Evolutionary conservation across 352 stramenopile species (phyloP).

Genomic region (Phytophthora sojae): DNA sequence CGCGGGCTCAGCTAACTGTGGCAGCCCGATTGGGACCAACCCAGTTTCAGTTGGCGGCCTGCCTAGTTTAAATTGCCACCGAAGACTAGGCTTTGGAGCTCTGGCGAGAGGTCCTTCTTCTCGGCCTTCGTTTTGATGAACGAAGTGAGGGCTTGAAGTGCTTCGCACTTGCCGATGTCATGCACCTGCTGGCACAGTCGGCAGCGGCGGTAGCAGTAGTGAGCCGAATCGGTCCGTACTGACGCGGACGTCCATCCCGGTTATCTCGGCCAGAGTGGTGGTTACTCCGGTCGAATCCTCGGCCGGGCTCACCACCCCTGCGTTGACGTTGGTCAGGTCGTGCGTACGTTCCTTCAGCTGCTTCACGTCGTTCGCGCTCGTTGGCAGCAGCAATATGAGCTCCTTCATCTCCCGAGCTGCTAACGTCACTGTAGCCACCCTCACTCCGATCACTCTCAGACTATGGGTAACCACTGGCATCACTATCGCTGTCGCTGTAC

Average conservation of each 20-base stretch:
- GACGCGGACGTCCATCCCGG: background rate
- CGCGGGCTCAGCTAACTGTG: conserved; percentile 1
- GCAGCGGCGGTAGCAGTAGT: background rate
- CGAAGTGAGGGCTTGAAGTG: too few species aligned
- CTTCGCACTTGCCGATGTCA: background rate
- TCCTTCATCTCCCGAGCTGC: too few species aligned
- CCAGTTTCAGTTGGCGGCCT: conserved; percentile 16
- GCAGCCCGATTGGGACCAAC: background rate
- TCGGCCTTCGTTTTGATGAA: too few species aligned
- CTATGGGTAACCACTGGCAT: background rate
- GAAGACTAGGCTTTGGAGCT: background rate
- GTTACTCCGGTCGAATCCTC: background rate
- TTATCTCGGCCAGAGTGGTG: background rate
- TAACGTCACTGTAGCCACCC: background rate
- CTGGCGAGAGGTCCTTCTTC: too few species aligned
- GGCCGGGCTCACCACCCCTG: background rate
- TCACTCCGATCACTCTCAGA: background rate
- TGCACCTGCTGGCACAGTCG: background rate
- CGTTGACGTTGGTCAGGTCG: background rate
- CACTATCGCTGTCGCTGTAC: background rate
- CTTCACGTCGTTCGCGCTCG: background rate
- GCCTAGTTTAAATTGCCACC: conserved; percentile 4
- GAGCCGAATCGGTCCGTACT: background rate
- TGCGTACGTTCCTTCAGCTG: background rate
- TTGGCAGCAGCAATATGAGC: background rate